Evolutionary conservation across 2,329 filamentous ascomycete species (phyloP), one percentile per base, ranked within the genome.

Genomic region (Aureobasidium zeae): DNA sequence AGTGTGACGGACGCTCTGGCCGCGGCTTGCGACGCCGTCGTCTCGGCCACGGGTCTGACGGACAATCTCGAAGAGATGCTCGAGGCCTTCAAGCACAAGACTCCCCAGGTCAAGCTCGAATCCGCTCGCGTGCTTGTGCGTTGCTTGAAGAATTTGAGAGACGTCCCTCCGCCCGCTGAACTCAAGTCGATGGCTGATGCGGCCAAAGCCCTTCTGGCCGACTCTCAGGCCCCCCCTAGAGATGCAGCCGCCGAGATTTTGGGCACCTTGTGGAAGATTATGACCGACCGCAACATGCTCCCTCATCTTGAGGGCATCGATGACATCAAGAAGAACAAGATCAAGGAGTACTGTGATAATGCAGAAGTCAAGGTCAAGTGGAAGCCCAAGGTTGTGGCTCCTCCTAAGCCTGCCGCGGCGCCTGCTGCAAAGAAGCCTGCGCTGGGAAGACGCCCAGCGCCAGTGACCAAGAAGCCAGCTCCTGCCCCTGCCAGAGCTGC

Each of bases 181-280:
- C 82, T 88, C 42, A 81, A 81, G 47, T 74, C 77, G 6, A 86
- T 96, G 43, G 85, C 87, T n/a, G 91, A 96, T 55, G 76, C 79
- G 1, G 81, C 79, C 20, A 95, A 89, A 57, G 96, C 94, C 63
- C 70, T 96, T 6, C 71, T 98, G 12, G 81, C 88, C 0, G 91
- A 98, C 60, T 89, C 86, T 0, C 88, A 81, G 53, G 88, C 93
- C 54, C 81, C 75, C 3, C 77, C 94, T 47, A 79, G 91, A 64
- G 82, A 89, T 36, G 87, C 86, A 21, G 91, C 88, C 61, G 88
- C 88, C 11, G 91, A 98, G 62, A 80, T 91, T 24, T 70, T 98
- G 3, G 91, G 93, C 51, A 94, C 88, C 0, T 64, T 98, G 37
- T 96, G 95, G 91, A 98, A 96, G 68, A 96, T 98, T 44, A 85